A percentile compares a stretch with the other conserved stretches of the same genome.
These are phyloP conservation scores for Rhinocladiella similis DNA, from an alignment of 2,329 filamentous ascomycete species.

Conservation along the genomic window DNA sequence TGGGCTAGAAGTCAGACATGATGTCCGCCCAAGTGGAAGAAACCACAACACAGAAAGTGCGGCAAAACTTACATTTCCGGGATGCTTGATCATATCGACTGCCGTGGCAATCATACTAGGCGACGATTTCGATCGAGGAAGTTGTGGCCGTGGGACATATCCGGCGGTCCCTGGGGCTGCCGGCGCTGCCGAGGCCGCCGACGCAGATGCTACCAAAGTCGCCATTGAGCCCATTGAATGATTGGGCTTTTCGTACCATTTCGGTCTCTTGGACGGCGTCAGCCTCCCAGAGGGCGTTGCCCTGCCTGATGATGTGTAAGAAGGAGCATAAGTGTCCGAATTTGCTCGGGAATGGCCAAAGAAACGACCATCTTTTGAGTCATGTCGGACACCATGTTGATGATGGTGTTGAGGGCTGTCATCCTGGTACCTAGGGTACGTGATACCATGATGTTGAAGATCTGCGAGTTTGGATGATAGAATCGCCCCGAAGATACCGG, in stretches of 20 bases:
- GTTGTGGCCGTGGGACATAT: conserved; percentile 11
- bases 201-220: conserved; percentile 19
- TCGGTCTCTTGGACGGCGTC: conserved; percentile 28
- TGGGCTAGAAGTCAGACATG: conserved; percentile 1
- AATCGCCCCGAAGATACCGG: conserved; percentile 24
- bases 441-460: conserved; percentile 14
- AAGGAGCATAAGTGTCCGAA: conserved; percentile 12
- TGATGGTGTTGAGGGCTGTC: conserved; percentile 5
- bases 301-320: conserved; percentile 19
- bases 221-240: conserved; percentile 20
- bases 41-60: neutral
- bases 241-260: conserved; percentile 30
- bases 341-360: conserved; percentile 7
- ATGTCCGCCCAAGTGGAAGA: neutral
- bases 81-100: conserved; percentile 27
- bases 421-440: conserved; percentile 13
- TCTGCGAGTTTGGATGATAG: conserved; percentile 23
- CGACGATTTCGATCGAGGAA: conserved; percentile 10
- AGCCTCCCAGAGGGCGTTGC: conserved; percentile 23
- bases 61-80: conserved; percentile 7
- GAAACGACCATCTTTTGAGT: neutral
- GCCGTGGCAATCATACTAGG: conserved; percentile 23
- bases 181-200: conserved; percentile 12
- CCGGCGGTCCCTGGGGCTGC: conserved; percentile 8
- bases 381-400: neutral